Percentiles rank a stretch among this genome's conserved stretches.
phyloP scores from a whole-genome alignment of 1,284 basidiomycete species.

The Wallemia ichthyophaga region DNA sequence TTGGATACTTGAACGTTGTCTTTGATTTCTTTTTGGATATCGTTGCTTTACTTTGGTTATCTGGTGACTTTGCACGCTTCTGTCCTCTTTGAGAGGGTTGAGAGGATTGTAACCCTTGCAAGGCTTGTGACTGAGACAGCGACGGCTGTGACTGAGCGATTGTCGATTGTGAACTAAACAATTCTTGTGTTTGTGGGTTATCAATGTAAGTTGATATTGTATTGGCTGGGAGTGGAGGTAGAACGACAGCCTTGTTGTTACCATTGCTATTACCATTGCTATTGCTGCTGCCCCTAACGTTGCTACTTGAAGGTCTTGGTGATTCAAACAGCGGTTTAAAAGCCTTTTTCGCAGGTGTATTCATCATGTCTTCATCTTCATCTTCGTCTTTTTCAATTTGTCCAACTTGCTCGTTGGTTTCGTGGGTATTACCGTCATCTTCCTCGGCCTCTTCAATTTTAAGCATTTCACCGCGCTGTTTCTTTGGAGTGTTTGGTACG shows the following conservation, averaged over 20 bases:
- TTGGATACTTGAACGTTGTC: background rate
- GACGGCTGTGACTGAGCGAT: too few relatives aligned
- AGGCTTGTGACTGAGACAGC: background rate
- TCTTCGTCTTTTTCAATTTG: background rate
- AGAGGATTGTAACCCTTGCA: background rate
- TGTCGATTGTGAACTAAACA: too few relatives aligned
- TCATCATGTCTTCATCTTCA: background rate
- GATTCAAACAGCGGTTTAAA: background rate
- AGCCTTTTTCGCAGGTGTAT: background rate
- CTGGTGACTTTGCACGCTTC: background rate
- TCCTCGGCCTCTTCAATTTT: background rate
- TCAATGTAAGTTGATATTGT: background rate
- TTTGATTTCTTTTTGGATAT: background rate
- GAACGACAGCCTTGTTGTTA: background rate
- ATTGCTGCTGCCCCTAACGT: background rate
- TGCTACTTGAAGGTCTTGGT: background rate
- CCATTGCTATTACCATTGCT: too few relatives aligned
- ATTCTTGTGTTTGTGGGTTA: background rate
- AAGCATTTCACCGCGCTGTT: background rate
- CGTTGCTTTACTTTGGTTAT: background rate
- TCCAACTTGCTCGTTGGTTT: too few relatives aligned
- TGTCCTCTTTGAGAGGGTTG: background rate
- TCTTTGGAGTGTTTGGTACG: background rate
- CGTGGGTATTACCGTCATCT: too few relatives aligned
- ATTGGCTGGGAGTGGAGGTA: background rate